These are phyloP conservation scores for Sedum album DNA, from an alignment of 164 flowering plant species.

Conservation along the genomic window DNA sequence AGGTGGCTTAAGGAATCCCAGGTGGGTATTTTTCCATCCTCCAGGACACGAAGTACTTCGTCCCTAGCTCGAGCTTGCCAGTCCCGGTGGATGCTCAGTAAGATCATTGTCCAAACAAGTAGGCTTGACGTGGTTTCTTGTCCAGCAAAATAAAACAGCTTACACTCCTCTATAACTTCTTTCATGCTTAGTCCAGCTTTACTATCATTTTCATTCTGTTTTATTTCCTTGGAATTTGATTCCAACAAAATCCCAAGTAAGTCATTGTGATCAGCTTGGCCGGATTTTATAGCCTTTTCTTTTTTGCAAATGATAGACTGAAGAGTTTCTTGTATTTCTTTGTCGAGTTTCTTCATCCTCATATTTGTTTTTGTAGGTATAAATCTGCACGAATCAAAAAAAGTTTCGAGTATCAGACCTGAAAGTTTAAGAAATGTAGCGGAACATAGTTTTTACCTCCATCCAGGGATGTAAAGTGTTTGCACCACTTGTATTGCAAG, in stretches of 20 bases:
- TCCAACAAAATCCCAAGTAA: constrained; percentile 16
- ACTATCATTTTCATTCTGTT: background rate
- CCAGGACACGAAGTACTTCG: constrained; percentile 20
- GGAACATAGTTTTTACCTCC: constrained; percentile 7
- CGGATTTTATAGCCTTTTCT: constrained; percentile 6
- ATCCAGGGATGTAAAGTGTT: constrained; percentile 32
- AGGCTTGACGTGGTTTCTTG: constrained; percentile 29
- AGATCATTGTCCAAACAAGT: constrained; percentile 29
- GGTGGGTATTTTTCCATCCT: constrained; percentile 16
- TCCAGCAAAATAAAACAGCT: constrained; percentile 7
- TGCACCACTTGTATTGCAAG: constrained; percentile 12
- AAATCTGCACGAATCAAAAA: constrained; percentile 12
- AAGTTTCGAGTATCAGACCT: background rate
- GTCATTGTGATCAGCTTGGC: constrained; percentile 10
- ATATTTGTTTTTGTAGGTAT: constrained; percentile 19
- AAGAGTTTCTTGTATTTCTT: constrained; percentile 6
- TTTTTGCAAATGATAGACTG: background rate
- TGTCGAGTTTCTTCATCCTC: constrained; percentile 13
- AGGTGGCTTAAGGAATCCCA: constrained; percentile 21
- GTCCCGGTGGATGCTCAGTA: constrained; percentile 23
- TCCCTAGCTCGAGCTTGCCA: constrained; percentile 32
- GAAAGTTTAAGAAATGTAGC: background rate
- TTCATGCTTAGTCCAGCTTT: background rate
- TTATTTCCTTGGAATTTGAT: constrained; percentile 10
- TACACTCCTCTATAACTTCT: constrained; percentile 9